Percentiles rank a stretch among this genome's conserved stretches.
Evolutionary conservation across 345 rosid species (phyloP).

Genomic region (Sisymbrium altissimum): DNA sequence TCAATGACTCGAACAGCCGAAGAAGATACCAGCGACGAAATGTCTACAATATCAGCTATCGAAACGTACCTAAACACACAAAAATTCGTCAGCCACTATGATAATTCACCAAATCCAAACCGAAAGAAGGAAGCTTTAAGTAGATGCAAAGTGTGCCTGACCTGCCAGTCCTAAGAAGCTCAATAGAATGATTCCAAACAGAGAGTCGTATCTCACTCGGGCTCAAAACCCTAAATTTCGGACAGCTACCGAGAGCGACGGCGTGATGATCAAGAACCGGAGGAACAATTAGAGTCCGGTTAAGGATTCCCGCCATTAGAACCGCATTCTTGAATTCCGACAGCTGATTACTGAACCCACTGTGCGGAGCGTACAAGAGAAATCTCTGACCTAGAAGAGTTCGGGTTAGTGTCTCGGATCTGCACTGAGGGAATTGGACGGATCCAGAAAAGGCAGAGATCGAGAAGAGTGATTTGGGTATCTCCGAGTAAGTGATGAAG

Average conservation of each 20-base stretch:
- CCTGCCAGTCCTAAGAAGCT: constrained; percentile 66
- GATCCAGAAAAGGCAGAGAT: constrained; percentile 37
- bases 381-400: constrained; percentile 42
- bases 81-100: not conserved
- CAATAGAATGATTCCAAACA: constrained; percentile 67
- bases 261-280: constrained; percentile 95
- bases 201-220: constrained; percentile 55
- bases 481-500: constrained; percentile 41
- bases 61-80: constrained; percentile 63
- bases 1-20: constrained; percentile 60
- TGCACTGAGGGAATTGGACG: constrained; percentile 45
- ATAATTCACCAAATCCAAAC: not conserved
- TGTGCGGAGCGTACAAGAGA: constrained; percentile 82
- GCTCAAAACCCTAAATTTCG: constrained; percentile 74
- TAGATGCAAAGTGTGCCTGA: constrained; percentile 16
- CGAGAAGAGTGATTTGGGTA: constrained; percentile 43
- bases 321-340: constrained; percentile 84
- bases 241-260: constrained; percentile 91
- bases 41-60: constrained; percentile 75
- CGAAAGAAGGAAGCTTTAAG: not conserved
- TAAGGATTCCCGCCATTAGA: constrained; percentile 64
- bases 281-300: constrained; percentile 79
- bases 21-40: constrained; percentile 60
- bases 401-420: constrained; percentile 22
- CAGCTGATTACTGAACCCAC: constrained; percentile 95